Conservation (phyloP, 2,329 filamentous ascomycete genomes). For the Metarhizium album region DNA sequence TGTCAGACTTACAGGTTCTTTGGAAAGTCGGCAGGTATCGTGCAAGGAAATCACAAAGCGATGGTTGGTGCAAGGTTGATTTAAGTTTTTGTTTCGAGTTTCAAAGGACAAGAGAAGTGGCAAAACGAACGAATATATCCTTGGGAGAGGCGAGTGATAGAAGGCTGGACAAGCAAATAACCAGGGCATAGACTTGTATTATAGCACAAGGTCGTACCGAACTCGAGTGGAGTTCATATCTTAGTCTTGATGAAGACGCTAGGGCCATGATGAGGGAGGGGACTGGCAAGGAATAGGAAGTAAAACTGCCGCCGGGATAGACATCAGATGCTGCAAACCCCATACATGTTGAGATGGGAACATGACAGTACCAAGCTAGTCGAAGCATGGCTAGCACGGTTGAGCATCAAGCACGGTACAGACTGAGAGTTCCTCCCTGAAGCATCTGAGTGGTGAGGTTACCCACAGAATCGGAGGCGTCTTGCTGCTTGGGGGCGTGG, state of each 20-base stretch:
- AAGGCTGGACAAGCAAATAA: neutral
- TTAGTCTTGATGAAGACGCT: conserved; percentile 4
- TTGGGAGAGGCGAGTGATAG: neutral
- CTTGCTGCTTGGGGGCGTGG: neutral
- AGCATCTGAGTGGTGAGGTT: neutral
- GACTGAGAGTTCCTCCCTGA: neutral
- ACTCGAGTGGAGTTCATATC: conserved; percentile 5
- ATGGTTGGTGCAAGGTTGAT: too few species aligned
- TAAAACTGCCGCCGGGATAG: conserved; percentile 6
- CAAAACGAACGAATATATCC: neutral
- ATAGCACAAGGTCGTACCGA: conserved; percentile 1
- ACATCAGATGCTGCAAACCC: conserved; percentile 6
- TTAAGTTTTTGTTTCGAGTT: neutral
- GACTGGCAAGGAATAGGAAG: conserved; percentile 5
- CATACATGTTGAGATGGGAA: conserved; percentile 5
- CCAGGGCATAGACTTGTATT: conserved; percentile 5
- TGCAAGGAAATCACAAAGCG: neutral
- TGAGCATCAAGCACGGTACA: conserved; percentile 2
- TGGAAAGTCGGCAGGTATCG: neutral
- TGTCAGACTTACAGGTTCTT: neutral
- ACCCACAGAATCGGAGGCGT: neutral
- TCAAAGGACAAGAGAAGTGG: neutral
- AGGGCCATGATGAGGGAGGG: conserved; percentile 4
- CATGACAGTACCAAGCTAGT: conserved; percentile 1
- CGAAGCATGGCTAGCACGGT: conserved; percentile 4